Evolutionary conservation across 1,284 basidiomycete genomes (phyloP), one percentile per base, ranked within the genome.

Genomic region (Malassezia sympodialis): DNA sequence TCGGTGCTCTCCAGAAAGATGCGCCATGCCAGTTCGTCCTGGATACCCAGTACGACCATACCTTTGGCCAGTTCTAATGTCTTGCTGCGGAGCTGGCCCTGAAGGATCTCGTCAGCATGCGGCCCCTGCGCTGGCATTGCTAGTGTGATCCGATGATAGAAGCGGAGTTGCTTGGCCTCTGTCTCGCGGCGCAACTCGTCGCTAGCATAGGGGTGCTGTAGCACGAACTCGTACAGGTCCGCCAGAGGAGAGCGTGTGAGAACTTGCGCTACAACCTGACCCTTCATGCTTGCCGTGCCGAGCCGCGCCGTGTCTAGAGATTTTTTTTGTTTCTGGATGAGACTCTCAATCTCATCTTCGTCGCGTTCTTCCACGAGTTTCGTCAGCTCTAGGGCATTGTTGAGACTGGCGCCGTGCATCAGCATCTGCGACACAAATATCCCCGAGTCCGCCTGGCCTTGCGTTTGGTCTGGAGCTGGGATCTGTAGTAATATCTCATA

Each of bases 1-100:
- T 96, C 84, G 45, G 79, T 82, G 64, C 84, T 82, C 67, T 96
- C 88, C 37, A 96, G 78, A 59, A 80, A 83, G 17, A 88, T 75
- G 30, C 76, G 79, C 90, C 90, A 94, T 0, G 87, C 87, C 14
- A 84, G 65, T 61, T 85, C 83, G 65, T 91, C 83, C 0, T 82
- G 80, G n/a, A 89, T 79, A 27, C 79, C 78, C 27, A 94, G 77
- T 6, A 89, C 76, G 10, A 91, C 81, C 44, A 83, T 81, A 2
- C 87, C 89, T 15, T 80, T 77, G 1, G 86, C 80, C 44, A 91
- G 76, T 6, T 82, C 80, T 47, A 86, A 80, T 4, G 91, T 78
- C 61, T 87, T 83, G n/a, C 76, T 72, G 2, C 81, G 77, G 12
- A 84, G 61, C 15, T 71, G 65, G 6, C 67, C 65, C 72, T 88